A percentile compares a stretch with the other conserved stretches of the same genome.
phyloP scores from a whole-genome alignment of 495 filamentous ascomycete genomes.

The Penicillium pulvis region DNA sequence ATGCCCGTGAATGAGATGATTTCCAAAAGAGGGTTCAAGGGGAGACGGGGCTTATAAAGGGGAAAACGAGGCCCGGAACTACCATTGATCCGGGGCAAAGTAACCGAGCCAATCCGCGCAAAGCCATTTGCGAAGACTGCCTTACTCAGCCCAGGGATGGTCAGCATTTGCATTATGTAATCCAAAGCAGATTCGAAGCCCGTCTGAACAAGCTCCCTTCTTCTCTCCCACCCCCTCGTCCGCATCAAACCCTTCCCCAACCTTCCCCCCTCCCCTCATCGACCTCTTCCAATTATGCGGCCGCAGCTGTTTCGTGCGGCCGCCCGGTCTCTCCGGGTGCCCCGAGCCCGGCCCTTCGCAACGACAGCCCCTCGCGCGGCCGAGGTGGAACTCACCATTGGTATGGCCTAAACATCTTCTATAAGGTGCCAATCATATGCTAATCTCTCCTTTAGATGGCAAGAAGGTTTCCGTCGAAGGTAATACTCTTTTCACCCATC shows the following conservation, averaged over 20 bases:
- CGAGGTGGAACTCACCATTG: constrained; percentile 94
- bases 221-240: constrained; percentile 22
- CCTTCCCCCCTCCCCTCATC: constrained; percentile 41
- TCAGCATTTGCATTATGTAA: constrained; percentile 34
- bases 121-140: constrained; percentile 35
- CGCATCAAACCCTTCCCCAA: constrained; percentile 21
- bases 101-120: constrained; percentile 39
- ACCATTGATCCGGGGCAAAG: constrained; percentile 28
- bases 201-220: constrained; percentile 33
- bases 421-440: constrained; percentile 16
- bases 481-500: constrained; percentile 40
- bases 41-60: constrained; percentile 18
- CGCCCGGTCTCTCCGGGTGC: constrained; percentile 71
- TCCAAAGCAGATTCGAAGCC: constrained; percentile 31
- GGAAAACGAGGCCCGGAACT: constrained; percentile 17
- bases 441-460: constrained; percentile 62
- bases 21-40: constrained; percentile 39
- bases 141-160: constrained; percentile 32
- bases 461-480: constrained; percentile 96
- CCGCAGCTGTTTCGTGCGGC: constrained; percentile 84
- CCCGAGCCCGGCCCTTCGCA: constrained; percentile 70
- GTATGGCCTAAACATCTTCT: constrained; percentile 51
- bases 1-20: constrained; percentile 64
- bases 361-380: constrained; percentile 70
- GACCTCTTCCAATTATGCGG: constrained; percentile 69